These are phyloP conservation scores for Saccharomycopsis vini DNA, from an alignment of 805 yeast species.

Conservation along the genomic window DNA sequence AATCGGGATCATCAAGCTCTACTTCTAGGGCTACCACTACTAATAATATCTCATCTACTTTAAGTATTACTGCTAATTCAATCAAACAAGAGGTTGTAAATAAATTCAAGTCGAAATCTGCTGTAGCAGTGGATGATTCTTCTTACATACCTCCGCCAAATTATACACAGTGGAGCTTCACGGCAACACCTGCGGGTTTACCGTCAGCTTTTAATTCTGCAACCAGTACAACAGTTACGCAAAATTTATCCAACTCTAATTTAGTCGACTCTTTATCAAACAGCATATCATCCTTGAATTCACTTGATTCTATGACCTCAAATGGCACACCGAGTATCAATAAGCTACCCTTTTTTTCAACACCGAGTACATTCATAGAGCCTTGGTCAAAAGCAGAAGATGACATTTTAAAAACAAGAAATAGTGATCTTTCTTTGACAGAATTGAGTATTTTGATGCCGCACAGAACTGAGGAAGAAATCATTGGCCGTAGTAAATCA, in stretches of 20 bases:
- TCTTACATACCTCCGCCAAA: conserved; percentile 4
- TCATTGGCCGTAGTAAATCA: conserved; percentile 49
- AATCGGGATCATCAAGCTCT: background rate
- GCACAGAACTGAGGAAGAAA: conserved; percentile 62
- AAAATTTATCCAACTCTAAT: background rate
- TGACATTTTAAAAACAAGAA: conserved; percentile 46
- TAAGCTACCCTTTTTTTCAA: conserved; percentile 1
- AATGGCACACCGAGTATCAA: background rate
- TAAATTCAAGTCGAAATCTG: background rate
- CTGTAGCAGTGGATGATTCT: background rate
- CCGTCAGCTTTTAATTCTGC: background rate
- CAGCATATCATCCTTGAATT: conserved; percentile 13
- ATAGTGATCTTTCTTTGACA: conserved; percentile 54
- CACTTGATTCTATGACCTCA: background rate
- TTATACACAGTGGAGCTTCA: conserved; percentile 7
- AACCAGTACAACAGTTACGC: too few species aligned
- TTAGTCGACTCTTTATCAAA: conserved; percentile 12
- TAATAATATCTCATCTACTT: too few species aligned
- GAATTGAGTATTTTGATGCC: conserved; percentile 74
- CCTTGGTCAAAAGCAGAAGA: conserved; percentile 61
- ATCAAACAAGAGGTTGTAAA: too few species aligned
- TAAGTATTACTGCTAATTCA: too few species aligned
- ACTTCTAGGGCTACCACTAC: background rate
- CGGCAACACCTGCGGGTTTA: background rate
- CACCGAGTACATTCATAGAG: conserved; percentile 11